Evolutionary conservation across 164 flowering plant species (phyloP), one percentile per base, ranked within the genome.

Genomic region (Sedum album): DNA sequence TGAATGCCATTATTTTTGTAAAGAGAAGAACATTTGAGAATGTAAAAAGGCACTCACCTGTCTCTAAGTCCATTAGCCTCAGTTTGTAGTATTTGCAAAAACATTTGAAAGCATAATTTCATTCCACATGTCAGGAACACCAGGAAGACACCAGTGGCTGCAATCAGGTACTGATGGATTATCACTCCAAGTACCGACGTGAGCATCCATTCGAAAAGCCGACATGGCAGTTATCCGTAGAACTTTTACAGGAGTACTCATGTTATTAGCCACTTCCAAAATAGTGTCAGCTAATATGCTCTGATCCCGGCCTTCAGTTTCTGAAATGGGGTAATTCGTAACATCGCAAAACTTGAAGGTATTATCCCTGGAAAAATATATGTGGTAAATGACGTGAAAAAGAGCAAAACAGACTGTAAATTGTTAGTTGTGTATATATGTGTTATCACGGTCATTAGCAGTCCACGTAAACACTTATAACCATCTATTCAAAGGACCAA

Each of bases 111-210:
- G 76, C 30, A 82, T 69, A 61, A 85, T 72, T 75, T 85, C 86
- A 72, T 85, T 85, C 88, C 88, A 85, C 69, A 68, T 61, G 73
- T 85, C 88, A 57, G 88, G 88, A 23, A 81, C 77, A 68, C 88
- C 88, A 38, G 88, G 88, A 21, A 85, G 78, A 72, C 88, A 85
- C 88, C 88, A 85, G 67, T 85, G 88, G 77, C 83, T 80, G 68
- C 88, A 85, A 51, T 85, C 88, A 33, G 81, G 75, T 2, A 77
- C 77, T 18, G 75, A 67, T 44, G 80, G 81, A 48, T 67, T 79
- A 60, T 82, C 84, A 65, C 82, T 77, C 82, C 83, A 82, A 28
- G 65, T 49, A 51, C 88, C 88, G n/a, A 82, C 84, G 69, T 82
- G 84, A 20, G 81, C 86, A 71, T 81, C 86, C 30, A 75, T 82